These are phyloP conservation scores for Mallotus nudiflorus DNA, from an alignment of 345 rosid genomes.

Conservation along the genomic window DNA sequence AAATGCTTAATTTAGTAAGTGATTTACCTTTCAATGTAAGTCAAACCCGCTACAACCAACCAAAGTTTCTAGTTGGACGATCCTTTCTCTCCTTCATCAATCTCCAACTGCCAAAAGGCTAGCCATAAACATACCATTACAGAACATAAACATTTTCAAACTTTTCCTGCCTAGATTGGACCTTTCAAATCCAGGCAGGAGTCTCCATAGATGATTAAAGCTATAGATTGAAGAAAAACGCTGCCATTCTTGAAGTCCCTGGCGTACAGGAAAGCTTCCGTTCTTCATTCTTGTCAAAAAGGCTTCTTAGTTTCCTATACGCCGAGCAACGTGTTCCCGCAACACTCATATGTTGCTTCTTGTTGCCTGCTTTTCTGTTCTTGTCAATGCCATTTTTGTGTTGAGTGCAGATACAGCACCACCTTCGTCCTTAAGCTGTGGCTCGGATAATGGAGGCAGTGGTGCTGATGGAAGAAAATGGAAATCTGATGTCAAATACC, in stretches of 20 bases:
- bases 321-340: too few relatives aligned
- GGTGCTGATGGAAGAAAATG: slow-evolving; percentile 67
- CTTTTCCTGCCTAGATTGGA: slow-evolving; percentile 16
- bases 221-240: too few relatives aligned
- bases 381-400: slow-evolving; percentile 21
- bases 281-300: not conserved
- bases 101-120: slow-evolving; percentile 12
- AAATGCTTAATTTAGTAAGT: slow-evolving; percentile 10
- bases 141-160: slow-evolving; percentile 1
- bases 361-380: slow-evolving; percentile 30
- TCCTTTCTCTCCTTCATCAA: slow-evolving; percentile 23
- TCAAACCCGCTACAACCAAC: slow-evolving; percentile 6
- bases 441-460: slow-evolving; percentile 42
- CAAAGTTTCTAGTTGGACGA: not conserved
- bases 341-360: slow-evolving; percentile 24
- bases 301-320: slow-evolving; percentile 18
- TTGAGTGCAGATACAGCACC: slow-evolving; percentile 5
- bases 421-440: slow-evolving; percentile 51
- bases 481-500: slow-evolving; percentile 55
- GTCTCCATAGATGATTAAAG: slow-evolving; percentile 6
- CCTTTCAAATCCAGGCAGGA: slow-evolving; percentile 20
- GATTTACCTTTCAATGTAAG: not conserved
- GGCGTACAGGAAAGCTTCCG: slow-evolving; percentile 30
- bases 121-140: not conserved
- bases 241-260: not conserved